A percentile compares a stretch with the other conserved stretches of the same genome.
Conservation (phyloP, 2,329 filamentous ascomycete genomes). For the Herpotrichia juniperi region DNA sequence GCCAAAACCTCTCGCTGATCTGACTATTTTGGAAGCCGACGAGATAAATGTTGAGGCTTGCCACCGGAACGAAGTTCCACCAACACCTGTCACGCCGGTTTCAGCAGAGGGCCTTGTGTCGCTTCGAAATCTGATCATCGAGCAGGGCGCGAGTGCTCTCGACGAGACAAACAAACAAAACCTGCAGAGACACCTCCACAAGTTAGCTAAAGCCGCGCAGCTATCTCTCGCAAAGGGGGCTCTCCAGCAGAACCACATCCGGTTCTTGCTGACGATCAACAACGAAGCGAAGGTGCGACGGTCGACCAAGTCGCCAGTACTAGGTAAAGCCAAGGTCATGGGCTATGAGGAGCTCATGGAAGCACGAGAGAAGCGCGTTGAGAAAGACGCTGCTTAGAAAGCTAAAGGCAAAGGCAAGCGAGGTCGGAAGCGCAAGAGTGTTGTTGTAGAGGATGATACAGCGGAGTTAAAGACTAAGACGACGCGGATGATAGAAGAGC, state of each 20-base stretch:
- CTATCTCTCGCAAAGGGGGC: constrained; percentile 24
- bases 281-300: constrained; percentile 31
- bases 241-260: constrained; percentile 32
- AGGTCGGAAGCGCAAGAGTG: constrained; percentile 12
- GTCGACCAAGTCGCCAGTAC: constrained; percentile 24
- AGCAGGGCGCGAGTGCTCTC: constrained; percentile 19
- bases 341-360: constrained; percentile 26
- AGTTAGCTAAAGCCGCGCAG: constrained; percentile 27
- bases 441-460: neutral
- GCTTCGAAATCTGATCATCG: constrained; percentile 21
- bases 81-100: constrained; percentile 36
- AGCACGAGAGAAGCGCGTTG: constrained; percentile 23
- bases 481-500: neutral
- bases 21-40: constrained; percentile 18
- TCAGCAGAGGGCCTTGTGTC: constrained; percentile 24
- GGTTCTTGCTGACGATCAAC: constrained; percentile 32
- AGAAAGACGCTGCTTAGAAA: constrained; percentile 24
- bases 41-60: constrained; percentile 4
- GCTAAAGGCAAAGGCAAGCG: constrained; percentile 6
- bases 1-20: constrained; percentile 22
- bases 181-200: constrained; percentile 19
- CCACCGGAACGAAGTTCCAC: constrained; percentile 24
- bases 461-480: constrained; percentile 5
- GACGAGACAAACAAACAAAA: constrained; percentile 23
- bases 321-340: constrained; percentile 31